Conservation (phyloP, 1,139 yeast genomes). For the Pichia sp. region DNA sequence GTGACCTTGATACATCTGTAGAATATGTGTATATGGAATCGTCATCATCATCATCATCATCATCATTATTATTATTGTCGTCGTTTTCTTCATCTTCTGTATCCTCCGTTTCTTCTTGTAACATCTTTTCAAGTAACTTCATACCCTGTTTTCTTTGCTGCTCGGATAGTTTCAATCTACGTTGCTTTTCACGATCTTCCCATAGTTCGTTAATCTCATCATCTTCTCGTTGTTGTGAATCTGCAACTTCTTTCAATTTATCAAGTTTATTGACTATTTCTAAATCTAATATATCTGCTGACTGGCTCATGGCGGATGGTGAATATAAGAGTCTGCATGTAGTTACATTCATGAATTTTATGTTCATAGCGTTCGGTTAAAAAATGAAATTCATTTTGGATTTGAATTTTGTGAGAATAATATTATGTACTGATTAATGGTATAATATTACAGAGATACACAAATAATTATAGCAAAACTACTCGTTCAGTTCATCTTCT, state of each 20-base stretch:
- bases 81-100: neutral
- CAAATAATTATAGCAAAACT: neutral
- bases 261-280: slow-evolving; percentile 1
- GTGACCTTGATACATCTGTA: neutral
- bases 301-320: neutral
- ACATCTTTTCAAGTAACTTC: neutral
- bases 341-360: no score
- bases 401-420: no score
- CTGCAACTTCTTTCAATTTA: slow-evolving; percentile 1
- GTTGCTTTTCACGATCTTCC: slow-evolving; percentile 2
- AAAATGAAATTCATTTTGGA: no score
- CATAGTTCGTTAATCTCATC: slow-evolving; percentile 6
- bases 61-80: slow-evolving; percentile 7
- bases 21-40: slow-evolving; percentile 26
- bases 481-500: neutral
- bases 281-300: neutral
- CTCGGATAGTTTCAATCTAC: neutral
- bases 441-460: no score
- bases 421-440: no score
- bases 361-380: no score
- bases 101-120: neutral
- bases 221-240: neutral
- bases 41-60: slow-evolving; percentile 9
- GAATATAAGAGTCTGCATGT: no score
- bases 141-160: neutral